phyloP scores from a whole-genome alignment of 805 yeast genomes.

The Metschnikowia kofuensis region DNA sequence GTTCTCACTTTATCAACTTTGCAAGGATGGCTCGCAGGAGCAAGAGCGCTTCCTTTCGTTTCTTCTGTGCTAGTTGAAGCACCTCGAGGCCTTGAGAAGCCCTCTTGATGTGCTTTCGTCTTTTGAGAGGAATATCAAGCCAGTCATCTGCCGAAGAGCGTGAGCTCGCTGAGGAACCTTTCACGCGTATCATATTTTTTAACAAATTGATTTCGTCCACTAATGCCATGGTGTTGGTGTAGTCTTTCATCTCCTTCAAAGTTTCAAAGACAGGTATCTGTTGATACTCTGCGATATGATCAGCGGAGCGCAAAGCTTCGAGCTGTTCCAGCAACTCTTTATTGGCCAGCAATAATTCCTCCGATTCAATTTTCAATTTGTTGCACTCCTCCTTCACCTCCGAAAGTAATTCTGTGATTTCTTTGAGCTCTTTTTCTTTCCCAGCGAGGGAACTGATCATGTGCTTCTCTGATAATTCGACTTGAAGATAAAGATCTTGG shows the following conservation, averaged over 20 bases:
- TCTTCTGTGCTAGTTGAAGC: constrained; percentile 4
- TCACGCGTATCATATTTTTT: constrained; percentile 27
- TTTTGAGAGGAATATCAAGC: constrained; percentile 3
- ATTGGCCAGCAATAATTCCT: constrained; percentile 20
- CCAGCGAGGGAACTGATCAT: constrained; percentile 31
- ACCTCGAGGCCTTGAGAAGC: not conserved
- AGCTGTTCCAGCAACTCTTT: constrained; percentile 22
- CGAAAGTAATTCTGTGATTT: constrained; percentile 12
- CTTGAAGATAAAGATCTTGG: constrained; percentile 45
- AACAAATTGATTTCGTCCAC: constrained; percentile 45
- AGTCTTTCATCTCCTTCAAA: constrained; percentile 31
- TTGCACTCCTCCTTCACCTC: constrained; percentile 9
- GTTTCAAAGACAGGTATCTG: constrained; percentile 26
- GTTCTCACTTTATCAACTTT: not conserved
- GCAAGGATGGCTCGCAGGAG: constrained; percentile 3
- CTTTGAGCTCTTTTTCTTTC: constrained; percentile 24
- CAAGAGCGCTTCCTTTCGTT: constrained; percentile 5
- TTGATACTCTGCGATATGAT: constrained; percentile 10
- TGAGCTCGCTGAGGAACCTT: not conserved
- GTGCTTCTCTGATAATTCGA: constrained; percentile 44
- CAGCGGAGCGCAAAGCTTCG: constrained; percentile 24
- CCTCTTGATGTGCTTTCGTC: not conserved
- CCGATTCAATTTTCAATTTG: constrained; percentile 21
- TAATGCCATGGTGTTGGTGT: constrained; percentile 32
- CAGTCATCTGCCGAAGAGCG: not conserved